phyloP scores from a whole-genome alignment of 805 yeast genomes.

The Saccharomycopsis sp. region DNA sequence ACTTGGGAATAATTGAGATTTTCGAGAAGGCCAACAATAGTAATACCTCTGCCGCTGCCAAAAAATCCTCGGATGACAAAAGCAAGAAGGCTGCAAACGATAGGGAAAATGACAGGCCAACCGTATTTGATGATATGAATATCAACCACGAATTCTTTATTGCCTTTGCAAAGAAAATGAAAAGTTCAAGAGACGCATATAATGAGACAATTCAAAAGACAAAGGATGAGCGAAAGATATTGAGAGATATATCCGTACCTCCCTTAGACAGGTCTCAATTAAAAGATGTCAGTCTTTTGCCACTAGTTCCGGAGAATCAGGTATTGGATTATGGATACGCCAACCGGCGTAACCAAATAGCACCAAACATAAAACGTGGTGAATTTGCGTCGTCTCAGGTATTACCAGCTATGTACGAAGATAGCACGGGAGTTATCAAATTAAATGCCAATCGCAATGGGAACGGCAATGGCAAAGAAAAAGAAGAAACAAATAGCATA shows the following conservation, averaged over 20 bases:
- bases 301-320: neutral
- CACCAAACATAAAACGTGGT: neutral
- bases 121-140: constrained; percentile 7
- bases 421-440: neutral
- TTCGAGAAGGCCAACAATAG: constrained; percentile 19
- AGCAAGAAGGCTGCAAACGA: neutral
- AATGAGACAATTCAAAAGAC: neutral
- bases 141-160: constrained; percentile 7
- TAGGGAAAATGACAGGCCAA: neutral
- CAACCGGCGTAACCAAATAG: neutral
- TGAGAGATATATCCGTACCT: constrained; percentile 8
- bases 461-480: neutral
- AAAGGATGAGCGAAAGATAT: constrained; percentile 1
- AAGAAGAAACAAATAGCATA: neutral
- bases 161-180: constrained; percentile 5
- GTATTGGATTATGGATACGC: neutral
- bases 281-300: neutral
- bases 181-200: neutral
- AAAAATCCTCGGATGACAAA: constrained; percentile 1
- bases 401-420: neutral
- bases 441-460: neutral
- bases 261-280: neutral
- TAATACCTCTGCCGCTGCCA: neutral
- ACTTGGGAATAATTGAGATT: constrained; percentile 32
- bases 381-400: neutral